Percentiles rank a stretch among this genome's conserved stretches.
phyloP scores from a whole-genome alignment of 108 stramenopile genomes.

The Skeletonema grethae region DNA sequence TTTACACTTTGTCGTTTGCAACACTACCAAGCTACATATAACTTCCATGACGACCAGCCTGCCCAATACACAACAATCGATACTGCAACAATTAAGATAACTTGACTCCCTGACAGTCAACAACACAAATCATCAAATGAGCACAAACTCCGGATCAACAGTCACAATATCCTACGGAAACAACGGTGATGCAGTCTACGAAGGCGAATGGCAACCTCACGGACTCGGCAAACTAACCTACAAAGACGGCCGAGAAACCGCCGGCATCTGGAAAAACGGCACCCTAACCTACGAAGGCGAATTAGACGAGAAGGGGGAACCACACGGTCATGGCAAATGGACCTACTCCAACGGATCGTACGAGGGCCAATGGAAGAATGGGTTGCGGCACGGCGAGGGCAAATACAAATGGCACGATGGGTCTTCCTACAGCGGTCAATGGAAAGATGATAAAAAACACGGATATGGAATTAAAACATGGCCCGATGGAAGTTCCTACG shows the following conservation, averaged over 20 bases:
- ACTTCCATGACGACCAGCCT: no score
- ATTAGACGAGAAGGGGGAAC: background rate
- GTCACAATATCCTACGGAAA: background rate
- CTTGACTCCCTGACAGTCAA: no score
- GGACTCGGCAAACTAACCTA: slow-evolving; percentile 51
- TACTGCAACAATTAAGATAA: no score
- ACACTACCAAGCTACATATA: no score
- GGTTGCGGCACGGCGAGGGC: no score
- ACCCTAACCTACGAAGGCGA: background rate
- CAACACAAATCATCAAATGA: background rate
- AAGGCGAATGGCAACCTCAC: slow-evolving; percentile 20
- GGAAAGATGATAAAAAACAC: background rate
- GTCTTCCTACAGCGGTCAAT: background rate
- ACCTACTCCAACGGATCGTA: no score
- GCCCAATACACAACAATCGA: no score
- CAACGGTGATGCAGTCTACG: background rate
- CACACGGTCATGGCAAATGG: slow-evolving; percentile 17
- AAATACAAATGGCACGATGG: no score
- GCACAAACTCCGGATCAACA: background rate
- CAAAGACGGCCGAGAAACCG: slow-evolving; percentile 38
- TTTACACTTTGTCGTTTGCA: no score
- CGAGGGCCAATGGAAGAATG: no score
- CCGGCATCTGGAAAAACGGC: slow-evolving; percentile 52
- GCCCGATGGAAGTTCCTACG: background rate
- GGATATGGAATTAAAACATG: background rate